These are phyloP conservation scores for Hevea brasiliensis DNA, from an alignment of 345 rosid species.

Conservation along the genomic window DNA sequence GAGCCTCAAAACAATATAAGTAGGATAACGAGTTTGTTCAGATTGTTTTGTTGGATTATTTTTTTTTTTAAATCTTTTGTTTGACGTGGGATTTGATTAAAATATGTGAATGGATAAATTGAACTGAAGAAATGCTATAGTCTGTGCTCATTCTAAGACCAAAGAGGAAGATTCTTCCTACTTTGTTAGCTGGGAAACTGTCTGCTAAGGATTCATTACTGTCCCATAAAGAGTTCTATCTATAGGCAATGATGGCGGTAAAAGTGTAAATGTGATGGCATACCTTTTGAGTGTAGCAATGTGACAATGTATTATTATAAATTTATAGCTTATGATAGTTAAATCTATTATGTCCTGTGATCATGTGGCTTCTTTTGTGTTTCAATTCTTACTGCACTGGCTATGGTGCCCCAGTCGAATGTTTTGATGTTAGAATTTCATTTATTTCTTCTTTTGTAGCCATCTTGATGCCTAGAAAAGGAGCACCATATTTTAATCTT, in stretches of 20 bases:
- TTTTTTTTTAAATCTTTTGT: background rate
- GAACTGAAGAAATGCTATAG: background rate
- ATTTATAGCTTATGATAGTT: background rate
- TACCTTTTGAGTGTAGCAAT: background rate
- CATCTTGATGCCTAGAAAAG: background rate
- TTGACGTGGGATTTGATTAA: background rate
- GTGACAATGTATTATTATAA: background rate
- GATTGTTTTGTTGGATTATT: background rate
- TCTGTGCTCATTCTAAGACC: background rate
- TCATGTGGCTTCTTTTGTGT: background rate
- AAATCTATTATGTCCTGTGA: background rate
- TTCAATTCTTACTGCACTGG: background rate
- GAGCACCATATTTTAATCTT: background rate
- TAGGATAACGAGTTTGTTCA: background rate
- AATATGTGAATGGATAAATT: background rate
- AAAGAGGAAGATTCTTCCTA: background rate
- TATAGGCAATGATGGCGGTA: background rate
- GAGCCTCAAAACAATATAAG: background rate
- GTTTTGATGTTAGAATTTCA: background rate
- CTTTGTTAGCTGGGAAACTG: background rate
- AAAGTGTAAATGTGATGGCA: background rate
- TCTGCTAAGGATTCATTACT: background rate
- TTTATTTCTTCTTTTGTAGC: background rate
- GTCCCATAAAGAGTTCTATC: background rate
- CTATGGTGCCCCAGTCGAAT: background rate